These are phyloP conservation scores for Colletotrichum sp. DNA, from an alignment of 2,329 filamentous ascomycete genomes.

Conservation along the genomic window DNA sequence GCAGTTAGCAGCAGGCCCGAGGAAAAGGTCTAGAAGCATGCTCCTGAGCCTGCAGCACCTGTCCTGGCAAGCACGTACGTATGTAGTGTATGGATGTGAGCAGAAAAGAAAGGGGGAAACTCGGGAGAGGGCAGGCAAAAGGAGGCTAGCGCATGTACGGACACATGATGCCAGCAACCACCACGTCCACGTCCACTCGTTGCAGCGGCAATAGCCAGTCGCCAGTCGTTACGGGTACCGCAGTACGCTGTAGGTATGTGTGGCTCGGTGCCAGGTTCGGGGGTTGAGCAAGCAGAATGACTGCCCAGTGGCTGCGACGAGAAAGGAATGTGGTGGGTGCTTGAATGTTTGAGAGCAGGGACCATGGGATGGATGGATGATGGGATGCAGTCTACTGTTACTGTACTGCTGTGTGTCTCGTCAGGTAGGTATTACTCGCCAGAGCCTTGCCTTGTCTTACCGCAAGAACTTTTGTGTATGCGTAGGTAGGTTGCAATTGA, in stretches of 20 bases:
- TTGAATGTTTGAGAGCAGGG: background rate
- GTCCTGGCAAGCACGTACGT: background rate
- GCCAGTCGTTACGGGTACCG: background rate
- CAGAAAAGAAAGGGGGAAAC: background rate
- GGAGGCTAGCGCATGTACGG: background rate
- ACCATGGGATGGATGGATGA: background rate
- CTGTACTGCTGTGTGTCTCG: background rate
- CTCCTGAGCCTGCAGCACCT: background rate
- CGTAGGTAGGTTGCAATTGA: background rate
- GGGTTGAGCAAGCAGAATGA: conserved; percentile 3
- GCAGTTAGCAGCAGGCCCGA: background rate
- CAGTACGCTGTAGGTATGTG: background rate
- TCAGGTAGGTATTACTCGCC: background rate
- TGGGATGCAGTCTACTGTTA: background rate
- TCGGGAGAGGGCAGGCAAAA: background rate
- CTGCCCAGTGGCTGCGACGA: conserved; percentile 7
- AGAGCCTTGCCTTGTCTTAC: background rate
- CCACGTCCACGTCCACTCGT: background rate
- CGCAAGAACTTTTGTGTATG: background rate
- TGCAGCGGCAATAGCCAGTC: background rate
- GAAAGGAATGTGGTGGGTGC: background rate
- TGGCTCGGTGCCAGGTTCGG: background rate
- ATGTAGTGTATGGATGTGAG: background rate
- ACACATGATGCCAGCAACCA: background rate
- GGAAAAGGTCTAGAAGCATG: conserved; percentile 16